Conservation (phyloP, 1,284 basidiomycete species). For the Mycena citricolor region DNA sequence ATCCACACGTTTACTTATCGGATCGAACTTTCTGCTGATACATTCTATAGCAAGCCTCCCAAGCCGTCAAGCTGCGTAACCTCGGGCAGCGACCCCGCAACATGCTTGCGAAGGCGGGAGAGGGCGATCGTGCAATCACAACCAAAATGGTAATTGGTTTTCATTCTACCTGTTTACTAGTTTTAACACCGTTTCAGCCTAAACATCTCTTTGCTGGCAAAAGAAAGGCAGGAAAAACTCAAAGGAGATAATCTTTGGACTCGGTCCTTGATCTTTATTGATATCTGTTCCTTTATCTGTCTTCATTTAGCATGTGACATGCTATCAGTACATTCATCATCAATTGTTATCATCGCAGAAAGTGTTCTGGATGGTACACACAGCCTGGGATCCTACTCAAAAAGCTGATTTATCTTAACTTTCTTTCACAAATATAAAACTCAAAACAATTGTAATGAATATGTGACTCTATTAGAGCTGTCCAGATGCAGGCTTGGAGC, state of each 20-base stretch:
- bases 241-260: conserved; percentile 57
- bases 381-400: no score
- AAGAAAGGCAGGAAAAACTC: conserved; percentile 84
- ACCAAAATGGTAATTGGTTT: conserved; percentile 65
- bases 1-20: conserved; percentile 3
- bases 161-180: conserved; percentile 16
- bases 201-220: conserved; percentile 89
- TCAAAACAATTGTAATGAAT: no score
- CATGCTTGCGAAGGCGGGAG: conserved; percentile 85
- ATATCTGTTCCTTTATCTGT: conserved; percentile 13
- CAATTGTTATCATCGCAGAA: no score
- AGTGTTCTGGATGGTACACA: no score
- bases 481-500: no score
- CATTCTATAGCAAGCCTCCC: conserved; percentile 67
- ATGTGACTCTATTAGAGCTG: no score
- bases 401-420: no score
- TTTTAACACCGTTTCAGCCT: conserved; percentile 46
- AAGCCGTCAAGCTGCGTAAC: conserved; percentile 79
- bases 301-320: conserved; percentile 1
- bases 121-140: conserved; percentile 81
- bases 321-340: no score
- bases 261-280: conserved; percentile 8
- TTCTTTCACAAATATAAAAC: no score
- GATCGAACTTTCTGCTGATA: conserved; percentile 13
- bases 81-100: conserved; percentile 85